A percentile compares a stretch with the other conserved stretches of the same genome.
Evolutionary conservation across 2,329 filamentous ascomycete species (phyloP).

Genomic region (Xylariomycetidae sp.): DNA sequence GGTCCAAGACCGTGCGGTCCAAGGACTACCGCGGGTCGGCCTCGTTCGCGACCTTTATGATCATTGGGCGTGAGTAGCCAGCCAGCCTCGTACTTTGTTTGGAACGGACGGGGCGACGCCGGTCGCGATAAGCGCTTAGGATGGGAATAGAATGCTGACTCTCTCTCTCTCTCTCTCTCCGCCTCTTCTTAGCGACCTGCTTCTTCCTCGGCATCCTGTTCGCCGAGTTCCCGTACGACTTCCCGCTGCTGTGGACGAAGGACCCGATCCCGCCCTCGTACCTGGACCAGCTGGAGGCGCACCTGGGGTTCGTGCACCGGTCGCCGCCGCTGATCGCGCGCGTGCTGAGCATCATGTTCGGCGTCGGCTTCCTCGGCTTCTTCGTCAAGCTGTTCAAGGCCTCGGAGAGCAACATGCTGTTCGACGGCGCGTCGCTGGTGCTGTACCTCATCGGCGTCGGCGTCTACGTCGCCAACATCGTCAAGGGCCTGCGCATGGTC

Average conservation of each 20-base stretch:
- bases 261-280: conserved; percentile 59
- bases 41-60: conserved; percentile 94
- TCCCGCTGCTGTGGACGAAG: conserved; percentile 76
- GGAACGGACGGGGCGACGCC: neutral
- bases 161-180: neutral
- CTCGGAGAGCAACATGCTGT: conserved; percentile 90
- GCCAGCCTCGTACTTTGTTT: conserved; percentile 1
- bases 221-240: conserved; percentile 93
- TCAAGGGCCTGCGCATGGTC: conserved; percentile 86
- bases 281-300: conserved; percentile 79
- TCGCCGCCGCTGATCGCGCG: conserved; percentile 88
- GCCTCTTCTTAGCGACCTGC: conserved; percentile 59
- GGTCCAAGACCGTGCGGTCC: conserved; percentile 51
- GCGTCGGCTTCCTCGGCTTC: conserved; percentile 80
- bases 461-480: conserved; percentile 93
- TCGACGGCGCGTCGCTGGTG: conserved; percentile 76
- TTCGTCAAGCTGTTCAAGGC: conserved; percentile 93
- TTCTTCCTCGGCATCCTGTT: conserved; percentile 99
- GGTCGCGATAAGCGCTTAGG: conserved; percentile 2
- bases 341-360: conserved; percentile 89
- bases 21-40: conserved; percentile 52
- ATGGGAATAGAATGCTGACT: no score
- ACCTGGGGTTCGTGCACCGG: conserved; percentile 86
- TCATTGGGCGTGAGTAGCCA: conserved; percentile 75
- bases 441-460: conserved; percentile 82